Evolutionary conservation across 768 basidiomycete species (phyloP).

Genomic region (Leccinum broughii): DNA sequence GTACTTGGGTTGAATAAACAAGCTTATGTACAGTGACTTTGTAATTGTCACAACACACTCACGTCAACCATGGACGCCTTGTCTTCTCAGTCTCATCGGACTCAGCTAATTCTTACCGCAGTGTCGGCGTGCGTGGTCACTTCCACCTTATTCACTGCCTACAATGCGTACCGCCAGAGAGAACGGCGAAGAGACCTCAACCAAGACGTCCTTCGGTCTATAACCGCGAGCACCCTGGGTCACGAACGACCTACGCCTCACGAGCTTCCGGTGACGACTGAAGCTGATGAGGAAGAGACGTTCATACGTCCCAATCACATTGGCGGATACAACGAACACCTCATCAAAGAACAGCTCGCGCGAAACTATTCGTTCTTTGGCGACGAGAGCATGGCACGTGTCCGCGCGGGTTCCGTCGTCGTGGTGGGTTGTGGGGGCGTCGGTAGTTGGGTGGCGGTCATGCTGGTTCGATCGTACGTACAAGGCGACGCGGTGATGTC

Average conservation of each 20-base stretch:
- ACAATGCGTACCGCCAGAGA: conserved; percentile 48
- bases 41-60: neutral
- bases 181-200: conserved; percentile 55
- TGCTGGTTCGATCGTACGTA: conserved; percentile 87
- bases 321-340: conserved; percentile 66
- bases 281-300: conserved; percentile 14
- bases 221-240: conserved; percentile 29
- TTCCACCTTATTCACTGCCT: conserved; percentile 57
- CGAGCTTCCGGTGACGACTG: neutral
- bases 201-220: conserved; percentile 55
- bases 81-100: conserved; percentile 49
- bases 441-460: conserved; percentile 93
- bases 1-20: neutral
- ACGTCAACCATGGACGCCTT: conserved; percentile 23
- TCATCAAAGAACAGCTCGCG: conserved; percentile 87
- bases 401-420: conserved; percentile 76
- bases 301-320: conserved; percentile 20
- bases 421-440: conserved; percentile 96
- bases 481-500: neutral
- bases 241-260: neutral
- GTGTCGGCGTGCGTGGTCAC: conserved; percentile 63
- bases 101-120: conserved; percentile 68
- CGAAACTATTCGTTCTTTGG: conserved; percentile 95
- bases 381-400: conserved; percentile 79
- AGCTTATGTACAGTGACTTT: neutral